Evolutionary conservation across 2,329 filamentous ascomycete species (phyloP).

Genomic region (Hyphodiscus sp.): DNA sequence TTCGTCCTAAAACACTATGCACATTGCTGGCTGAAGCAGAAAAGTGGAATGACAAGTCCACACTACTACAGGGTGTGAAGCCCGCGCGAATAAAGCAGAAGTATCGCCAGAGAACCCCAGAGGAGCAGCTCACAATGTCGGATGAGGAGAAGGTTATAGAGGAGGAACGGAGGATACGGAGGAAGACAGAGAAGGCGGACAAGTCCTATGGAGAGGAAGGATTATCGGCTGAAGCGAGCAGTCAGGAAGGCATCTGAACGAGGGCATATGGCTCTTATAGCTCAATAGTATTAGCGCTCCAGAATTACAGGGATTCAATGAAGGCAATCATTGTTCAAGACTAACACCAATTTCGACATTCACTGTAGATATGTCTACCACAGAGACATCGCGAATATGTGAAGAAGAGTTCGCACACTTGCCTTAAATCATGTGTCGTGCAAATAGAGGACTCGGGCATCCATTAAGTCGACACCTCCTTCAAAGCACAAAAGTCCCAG

Average conservation of each 20-base stretch:
- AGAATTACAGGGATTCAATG: no score
- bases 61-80: conserved; percentile 10
- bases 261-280: no score
- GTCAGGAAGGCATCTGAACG: conserved; percentile 11
- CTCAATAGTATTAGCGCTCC: no score
- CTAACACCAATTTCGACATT: no score
- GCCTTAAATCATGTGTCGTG: no score
- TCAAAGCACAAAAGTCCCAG: no score
- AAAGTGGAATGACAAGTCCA: conserved; percentile 12
- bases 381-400: no score
- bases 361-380: no score
- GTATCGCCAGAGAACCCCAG: conserved; percentile 13
- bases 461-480: no score
- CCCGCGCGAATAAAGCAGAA: conserved; percentile 15
- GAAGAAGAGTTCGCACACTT: no score
- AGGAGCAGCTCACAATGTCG: conserved; percentile 14
- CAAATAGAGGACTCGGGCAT: no score
- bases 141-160: conserved; percentile 16
- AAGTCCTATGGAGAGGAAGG: conserved; percentile 13
- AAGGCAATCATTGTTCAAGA: no score
- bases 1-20: conserved; percentile 10
- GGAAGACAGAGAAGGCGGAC: conserved; percentile 13
- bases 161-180: conserved; percentile 13
- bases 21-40: conserved; percentile 11
- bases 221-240: conserved; percentile 12